Percentiles rank a stretch among this genome's conserved stretches.
Conservation (phyloP, 257 asterid genomes). For the Solanum sparsipilum region DNA sequence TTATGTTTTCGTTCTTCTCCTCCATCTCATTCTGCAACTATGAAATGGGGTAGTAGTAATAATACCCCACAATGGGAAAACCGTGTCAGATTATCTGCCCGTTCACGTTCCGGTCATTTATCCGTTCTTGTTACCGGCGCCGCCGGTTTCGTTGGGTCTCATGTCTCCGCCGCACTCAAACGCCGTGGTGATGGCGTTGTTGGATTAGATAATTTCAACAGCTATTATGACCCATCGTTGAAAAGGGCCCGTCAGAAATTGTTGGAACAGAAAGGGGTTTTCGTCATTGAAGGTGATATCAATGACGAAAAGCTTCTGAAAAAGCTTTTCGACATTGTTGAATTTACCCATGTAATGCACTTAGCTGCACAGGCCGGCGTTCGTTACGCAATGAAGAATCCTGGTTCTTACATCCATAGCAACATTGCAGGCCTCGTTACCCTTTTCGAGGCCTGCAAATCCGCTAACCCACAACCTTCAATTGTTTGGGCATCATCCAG, state of each 20-base stretch:
- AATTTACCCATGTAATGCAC: conserved; percentile 36
- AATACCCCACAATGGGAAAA: conserved; percentile 14
- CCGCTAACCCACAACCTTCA: conserved; percentile 30
- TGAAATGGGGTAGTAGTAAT: conserved; percentile 12
- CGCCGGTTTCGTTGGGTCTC: conserved; percentile 42
- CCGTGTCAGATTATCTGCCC: conserved; percentile 13
- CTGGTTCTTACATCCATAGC: conserved; percentile 28
- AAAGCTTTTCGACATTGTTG: conserved; percentile 15
- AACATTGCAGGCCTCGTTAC: conserved; percentile 38
- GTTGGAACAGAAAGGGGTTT: conserved; percentile 9
- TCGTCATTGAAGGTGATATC: conserved; percentile 20
- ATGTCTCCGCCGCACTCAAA: conserved; percentile 26
- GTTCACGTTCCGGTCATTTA: background rate
- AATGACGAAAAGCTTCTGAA: conserved; percentile 11
- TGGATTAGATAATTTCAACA: conserved; percentile 33
- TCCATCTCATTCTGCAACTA: conserved; percentile 1
- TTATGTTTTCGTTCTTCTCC: conserved; percentile 24
- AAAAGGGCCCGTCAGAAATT: conserved; percentile 26
- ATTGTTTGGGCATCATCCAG: conserved; percentile 41
- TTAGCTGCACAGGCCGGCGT: conserved; percentile 44
- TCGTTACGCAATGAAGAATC: conserved; percentile 36
- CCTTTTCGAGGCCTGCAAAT: conserved; percentile 33
- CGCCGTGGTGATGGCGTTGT: conserved; percentile 37
- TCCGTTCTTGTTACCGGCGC: conserved; percentile 32
- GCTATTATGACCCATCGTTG: conserved; percentile 28